Evolutionary conservation across 345 rosid species (phyloP), one percentile per base, ranked within the genome.

Genomic region (Euclidium syriacum): DNA sequence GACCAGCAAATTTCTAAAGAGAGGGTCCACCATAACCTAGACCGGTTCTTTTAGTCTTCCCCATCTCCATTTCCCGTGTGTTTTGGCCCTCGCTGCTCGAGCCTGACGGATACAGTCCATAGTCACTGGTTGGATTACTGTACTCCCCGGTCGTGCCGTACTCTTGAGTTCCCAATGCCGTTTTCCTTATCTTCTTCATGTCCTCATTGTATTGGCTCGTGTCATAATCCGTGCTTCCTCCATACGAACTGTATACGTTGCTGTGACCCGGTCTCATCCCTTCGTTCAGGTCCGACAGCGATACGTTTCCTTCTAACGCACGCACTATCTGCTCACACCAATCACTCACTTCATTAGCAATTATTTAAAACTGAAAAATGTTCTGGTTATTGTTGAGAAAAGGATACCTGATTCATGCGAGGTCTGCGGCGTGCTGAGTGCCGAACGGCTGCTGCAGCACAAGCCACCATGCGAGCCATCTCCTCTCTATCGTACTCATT

Each of bases 361-460:
- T n/a, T n/a, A n/a, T n/a, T n/a, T n/a, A n/a, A n/a, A n/a, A 22
- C 50, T 10, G 4, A 48, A 0, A 7, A n/a, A 0, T 14, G 5
- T 9, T 18, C 5, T 6, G 8, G 8, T 12, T 38, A 36, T 36
- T 16, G 14, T 36, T n/a, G 9, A 55, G 26, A 17, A 48, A 67
- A 48, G 23, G 20, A 27, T 35, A 87, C 97, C 90, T 86, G 91
- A 71, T 86, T 87, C 90, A 81, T 83, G 35, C 79, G 81, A 42
- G 97, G 95, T 36, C 97, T 78, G 23, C 85, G 87, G 5, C 81
- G 76, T 47, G 92, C 97, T 47, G 97, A 87, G 74, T 90, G 95
- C 15, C 86, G 92, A 50, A 87, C 84, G 29, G 88, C 83, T 44
- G 90, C 92, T 5, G 95, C 95, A 64, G 97, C 94, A 71, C 90